Evolutionary conservation across 2,329 filamentous ascomycete genomes (phyloP).

Genomic region (Acrocalymma vagum): DNA sequence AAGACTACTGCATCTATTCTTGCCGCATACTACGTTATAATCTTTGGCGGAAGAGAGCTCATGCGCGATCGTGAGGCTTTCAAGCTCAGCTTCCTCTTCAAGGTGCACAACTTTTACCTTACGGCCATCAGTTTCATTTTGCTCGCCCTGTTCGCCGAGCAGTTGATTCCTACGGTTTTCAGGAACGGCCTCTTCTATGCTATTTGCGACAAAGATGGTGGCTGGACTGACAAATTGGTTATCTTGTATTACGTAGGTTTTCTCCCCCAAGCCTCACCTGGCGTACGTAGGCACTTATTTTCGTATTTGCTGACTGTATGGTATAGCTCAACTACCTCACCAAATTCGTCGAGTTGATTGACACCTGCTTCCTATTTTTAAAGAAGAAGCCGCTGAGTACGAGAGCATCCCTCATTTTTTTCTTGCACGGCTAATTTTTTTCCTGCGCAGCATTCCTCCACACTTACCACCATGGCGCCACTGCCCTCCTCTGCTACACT

Average conservation of each 20-base stretch:
- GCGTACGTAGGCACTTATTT: too few species aligned
- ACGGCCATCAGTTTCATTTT: conserved; percentile 84
- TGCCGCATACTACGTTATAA: conserved; percentile 88
- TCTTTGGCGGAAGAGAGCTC: conserved; percentile 89
- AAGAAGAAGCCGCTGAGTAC: conserved; percentile 98
- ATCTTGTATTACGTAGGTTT: conserved; percentile 92
- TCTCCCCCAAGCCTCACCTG: background rate
- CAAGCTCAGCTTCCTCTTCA: conserved; percentile 88
- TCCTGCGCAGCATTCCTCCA: conserved; percentile 79
- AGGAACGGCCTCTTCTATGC: conserved; percentile 86
- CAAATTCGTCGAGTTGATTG: conserved; percentile 95
- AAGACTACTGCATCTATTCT: conserved; percentile 83
- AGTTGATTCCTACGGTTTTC: conserved; percentile 83
- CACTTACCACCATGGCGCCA: conserved; percentile 98
- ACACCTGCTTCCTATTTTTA: conserved; percentile 95
- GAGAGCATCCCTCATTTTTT: conserved; percentile 34
- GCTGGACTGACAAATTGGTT: conserved; percentile 93
- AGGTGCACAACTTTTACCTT: conserved; percentile 95
- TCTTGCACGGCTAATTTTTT: background rate
- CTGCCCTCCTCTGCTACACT: conserved; percentile 96
- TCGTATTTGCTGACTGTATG: too few species aligned
- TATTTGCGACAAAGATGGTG: conserved; percentile 83
- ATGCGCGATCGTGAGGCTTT: conserved; percentile 89
- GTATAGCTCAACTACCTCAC: conserved; percentile 93
- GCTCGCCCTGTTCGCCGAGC: conserved; percentile 86